Evolutionary conservation across 495 filamentous ascomycete genomes (phyloP), one percentile per base, ranked within the genome.

Genomic region (Penicillium coprophilum): DNA sequence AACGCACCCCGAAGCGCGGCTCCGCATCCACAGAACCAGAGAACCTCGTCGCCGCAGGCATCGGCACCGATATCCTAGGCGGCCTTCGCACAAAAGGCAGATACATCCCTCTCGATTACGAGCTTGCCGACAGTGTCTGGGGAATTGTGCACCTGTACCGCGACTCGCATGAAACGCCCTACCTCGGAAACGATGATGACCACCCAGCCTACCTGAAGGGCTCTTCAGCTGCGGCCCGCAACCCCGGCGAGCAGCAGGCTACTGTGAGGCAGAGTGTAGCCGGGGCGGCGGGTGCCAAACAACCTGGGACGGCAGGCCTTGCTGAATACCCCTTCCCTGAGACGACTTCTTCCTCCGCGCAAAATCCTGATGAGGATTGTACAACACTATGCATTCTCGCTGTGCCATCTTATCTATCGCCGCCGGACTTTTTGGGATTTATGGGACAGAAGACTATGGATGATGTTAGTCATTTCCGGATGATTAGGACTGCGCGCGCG

Each of bases 311-410:
- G 30, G 15, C 30, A 11, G 56, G 62, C 13, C 21, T 31, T n/a
- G 21, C 50, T 2, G 52, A 60, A 12, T 68, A 63, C 24, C 65
- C 65, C 20, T 68, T 68, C 15, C 65, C 65, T 46, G 59, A 41
- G 5, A 60, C 57, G 34, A 52, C 28, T 5, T 60, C 68, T n/a
- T 54, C 61, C 48, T 58, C 58, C 21, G 46, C 32, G 15, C 20
- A 47, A 32, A 58, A 57, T 17, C 52, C 58, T 9, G 82, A 84
- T 36, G 82, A 86, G 38, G 85, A 91, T 39, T 92, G 88, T 64
- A 94, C 89, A n/a, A 96, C 90, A 13, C 71, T 97, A 20, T 97
- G 94, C 68, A 90, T 98, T 40, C 85, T 96, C 28, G 93, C 95
- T 10, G 95, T 98, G 11, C 94, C 94, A 3, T 92, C 86, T 30